Percentiles rank a stretch among this genome's conserved stretches.
phyloP scores from a whole-genome alignment of 495 filamentous ascomycete species.

The Lepraria neglecta region DNA sequence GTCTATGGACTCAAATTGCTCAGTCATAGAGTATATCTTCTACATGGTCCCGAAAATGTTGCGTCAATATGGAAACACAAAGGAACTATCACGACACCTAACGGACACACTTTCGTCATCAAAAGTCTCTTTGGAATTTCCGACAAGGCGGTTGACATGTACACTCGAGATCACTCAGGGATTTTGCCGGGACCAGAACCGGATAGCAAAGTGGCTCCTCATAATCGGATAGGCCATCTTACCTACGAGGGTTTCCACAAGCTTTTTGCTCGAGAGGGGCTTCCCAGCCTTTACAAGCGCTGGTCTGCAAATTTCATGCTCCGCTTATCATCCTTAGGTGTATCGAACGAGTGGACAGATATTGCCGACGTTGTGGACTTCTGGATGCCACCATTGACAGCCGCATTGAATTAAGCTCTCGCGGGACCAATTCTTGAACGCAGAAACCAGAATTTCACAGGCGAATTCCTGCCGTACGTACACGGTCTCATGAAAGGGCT shows the following conservation, averaged over 20 bases:
- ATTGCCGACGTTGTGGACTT: constrained; percentile 11
- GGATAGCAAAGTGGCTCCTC: constrained; percentile 17
- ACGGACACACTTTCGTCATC: constrained; percentile 15
- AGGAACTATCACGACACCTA: constrained; percentile 1
- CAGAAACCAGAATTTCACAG: constrained; percentile 21
- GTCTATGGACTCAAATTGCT: no score
- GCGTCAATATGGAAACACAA: constrained; percentile 20
- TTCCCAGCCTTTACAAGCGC: constrained; percentile 12
- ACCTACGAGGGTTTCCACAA: constrained; percentile 22
- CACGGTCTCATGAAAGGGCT: constrained; percentile 18
- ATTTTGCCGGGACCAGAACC: constrained; percentile 15
- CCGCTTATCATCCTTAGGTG: neutral
- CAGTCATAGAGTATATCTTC: constrained; percentile 9
- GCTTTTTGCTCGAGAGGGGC: constrained; percentile 2
- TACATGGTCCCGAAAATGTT: constrained; percentile 20
- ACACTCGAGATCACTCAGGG: constrained; percentile 22
- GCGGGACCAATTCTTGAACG: constrained; percentile 18
- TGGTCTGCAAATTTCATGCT: neutral
- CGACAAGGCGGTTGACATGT: constrained; percentile 12
- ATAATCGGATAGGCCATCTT: constrained; percentile 23
- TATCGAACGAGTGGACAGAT: constrained; percentile 6
- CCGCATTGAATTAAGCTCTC: constrained; percentile 17
- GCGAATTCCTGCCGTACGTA: constrained; percentile 6
- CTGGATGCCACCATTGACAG: constrained; percentile 5
- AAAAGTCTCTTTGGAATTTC: constrained; percentile 21